phyloP scores from a whole-genome alignment of 306 rosid species.

The Gleditsia sinensis region DNA sequence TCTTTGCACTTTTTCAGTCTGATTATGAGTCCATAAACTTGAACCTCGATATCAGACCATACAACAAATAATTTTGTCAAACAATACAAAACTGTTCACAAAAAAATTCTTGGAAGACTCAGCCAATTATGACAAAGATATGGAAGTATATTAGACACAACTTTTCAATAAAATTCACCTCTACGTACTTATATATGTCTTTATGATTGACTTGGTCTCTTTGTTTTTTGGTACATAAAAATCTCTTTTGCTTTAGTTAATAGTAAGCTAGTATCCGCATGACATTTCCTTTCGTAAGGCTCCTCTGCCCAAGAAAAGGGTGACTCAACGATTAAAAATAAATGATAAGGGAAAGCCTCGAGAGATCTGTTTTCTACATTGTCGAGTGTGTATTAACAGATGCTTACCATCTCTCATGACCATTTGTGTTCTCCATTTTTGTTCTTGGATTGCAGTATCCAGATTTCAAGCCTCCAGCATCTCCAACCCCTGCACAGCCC shows the following conservation, averaged over 20 bases:
- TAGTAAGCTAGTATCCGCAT: too few relatives aligned
- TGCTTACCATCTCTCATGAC: conserved; percentile 3
- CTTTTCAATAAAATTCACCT: too few relatives aligned
- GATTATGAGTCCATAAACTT: conserved; percentile 18
- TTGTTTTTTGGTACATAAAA: too few relatives aligned
- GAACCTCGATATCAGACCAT: not conserved
- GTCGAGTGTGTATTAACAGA: too few relatives aligned
- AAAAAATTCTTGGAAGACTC: too few relatives aligned
- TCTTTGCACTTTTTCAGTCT: conserved; percentile 26
- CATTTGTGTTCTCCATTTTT: not conserved
- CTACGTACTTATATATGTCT: too few relatives aligned
- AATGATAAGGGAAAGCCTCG: too few relatives aligned
- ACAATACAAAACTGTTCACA: too few relatives aligned
- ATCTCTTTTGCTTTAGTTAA: not conserved
- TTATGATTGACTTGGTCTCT: too few relatives aligned
- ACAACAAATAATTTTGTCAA: conserved; percentile 3
- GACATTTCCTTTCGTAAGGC: not conserved
- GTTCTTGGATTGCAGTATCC: conserved; percentile 78
- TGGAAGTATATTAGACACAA: too few relatives aligned
- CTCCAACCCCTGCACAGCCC: conserved; percentile 92
- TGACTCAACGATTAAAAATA: conserved; percentile 9
- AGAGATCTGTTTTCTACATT: too few relatives aligned
- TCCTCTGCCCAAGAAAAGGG: not conserved
- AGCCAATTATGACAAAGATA: too few relatives aligned
- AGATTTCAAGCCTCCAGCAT: conserved; percentile 95